Conservation (phyloP, 78 protist species). For the Guillardia theta region DNA sequence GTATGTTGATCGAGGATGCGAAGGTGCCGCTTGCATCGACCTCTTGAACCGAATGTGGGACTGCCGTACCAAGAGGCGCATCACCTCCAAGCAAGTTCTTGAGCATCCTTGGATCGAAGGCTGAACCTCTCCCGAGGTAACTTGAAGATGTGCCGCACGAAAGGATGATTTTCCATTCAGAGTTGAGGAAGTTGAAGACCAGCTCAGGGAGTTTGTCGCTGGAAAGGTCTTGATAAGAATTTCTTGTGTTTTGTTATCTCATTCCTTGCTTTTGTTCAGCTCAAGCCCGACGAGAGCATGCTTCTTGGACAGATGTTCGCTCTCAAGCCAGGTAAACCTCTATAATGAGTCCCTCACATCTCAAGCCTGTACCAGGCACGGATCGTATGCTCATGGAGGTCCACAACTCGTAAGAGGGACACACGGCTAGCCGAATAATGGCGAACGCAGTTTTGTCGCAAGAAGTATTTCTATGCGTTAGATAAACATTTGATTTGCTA, state of each 20-base stretch:
- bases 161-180: too few relatives aligned
- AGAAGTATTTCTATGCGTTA: neutral
- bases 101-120: neutral
- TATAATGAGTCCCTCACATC: neutral
- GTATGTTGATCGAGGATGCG: too few relatives aligned
- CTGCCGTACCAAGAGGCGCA: constrained; percentile 30
- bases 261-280: too few relatives aligned
- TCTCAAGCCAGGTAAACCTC: neutral
- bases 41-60: constrained; percentile 36
- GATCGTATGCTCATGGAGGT: neutral
- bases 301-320: constrained; percentile 24
- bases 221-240: too few relatives aligned
- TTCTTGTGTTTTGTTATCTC: too few relatives aligned
- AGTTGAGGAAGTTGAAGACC: neutral
- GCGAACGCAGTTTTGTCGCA: neutral
- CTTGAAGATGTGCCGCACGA: too few relatives aligned
- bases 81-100: constrained; percentile 12
- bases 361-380: neutral
- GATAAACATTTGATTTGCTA: neutral
- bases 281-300: neutral
- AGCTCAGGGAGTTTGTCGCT: neutral
- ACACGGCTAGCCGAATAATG: neutral
- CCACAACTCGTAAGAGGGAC: neutral
- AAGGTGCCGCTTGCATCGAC: constrained; percentile 13
- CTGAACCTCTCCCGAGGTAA: neutral